Evolutionary conservation across 495 filamentous ascomycete species (phyloP).

Genomic region (Astrothelium macrocarpum): DNA sequence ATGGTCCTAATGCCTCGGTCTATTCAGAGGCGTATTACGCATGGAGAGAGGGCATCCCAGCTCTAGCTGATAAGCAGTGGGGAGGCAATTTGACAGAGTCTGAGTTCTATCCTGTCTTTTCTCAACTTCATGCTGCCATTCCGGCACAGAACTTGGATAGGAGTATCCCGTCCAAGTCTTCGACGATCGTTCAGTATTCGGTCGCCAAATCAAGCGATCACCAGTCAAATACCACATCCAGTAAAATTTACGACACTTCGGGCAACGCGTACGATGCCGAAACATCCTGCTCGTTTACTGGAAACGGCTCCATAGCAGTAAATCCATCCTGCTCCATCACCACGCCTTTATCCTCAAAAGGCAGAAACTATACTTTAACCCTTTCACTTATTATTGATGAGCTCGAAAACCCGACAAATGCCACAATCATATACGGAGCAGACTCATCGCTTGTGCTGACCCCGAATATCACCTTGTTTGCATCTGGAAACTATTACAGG

Average conservation of each 20-base stretch:
- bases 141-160: conserved; percentile 43
- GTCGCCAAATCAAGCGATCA: conserved; percentile 9
- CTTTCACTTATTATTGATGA: conserved; percentile 20
- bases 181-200: conserved; percentile 37
- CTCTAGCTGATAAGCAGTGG: conserved; percentile 48
- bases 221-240: conserved; percentile 3
- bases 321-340: conserved; percentile 29
- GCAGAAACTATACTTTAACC: conserved; percentile 41
- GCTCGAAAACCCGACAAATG: conserved; percentile 4
- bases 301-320: conserved; percentile 24
- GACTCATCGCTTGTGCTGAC: conserved; percentile 16
- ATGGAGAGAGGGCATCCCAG: conserved; percentile 39
- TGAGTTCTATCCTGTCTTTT: conserved; percentile 35
- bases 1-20: conserved; percentile 39
- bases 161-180: conserved; percentile 29
- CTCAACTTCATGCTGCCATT: conserved; percentile 29
- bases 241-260: conserved; percentile 31
- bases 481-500: conserved; percentile 38
- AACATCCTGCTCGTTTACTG: conserved; percentile 24
- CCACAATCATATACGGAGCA: conserved; percentile 10
- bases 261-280: conserved; percentile 39
- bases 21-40: conserved; percentile 42
- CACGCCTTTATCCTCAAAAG: conserved; percentile 40
- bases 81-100: conserved; percentile 36
- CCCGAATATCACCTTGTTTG: conserved; percentile 37